These are phyloP conservation scores for Volvox reticuliferus DNA, from an alignment of 139 green algal species.

Conservation along the genomic window DNA sequence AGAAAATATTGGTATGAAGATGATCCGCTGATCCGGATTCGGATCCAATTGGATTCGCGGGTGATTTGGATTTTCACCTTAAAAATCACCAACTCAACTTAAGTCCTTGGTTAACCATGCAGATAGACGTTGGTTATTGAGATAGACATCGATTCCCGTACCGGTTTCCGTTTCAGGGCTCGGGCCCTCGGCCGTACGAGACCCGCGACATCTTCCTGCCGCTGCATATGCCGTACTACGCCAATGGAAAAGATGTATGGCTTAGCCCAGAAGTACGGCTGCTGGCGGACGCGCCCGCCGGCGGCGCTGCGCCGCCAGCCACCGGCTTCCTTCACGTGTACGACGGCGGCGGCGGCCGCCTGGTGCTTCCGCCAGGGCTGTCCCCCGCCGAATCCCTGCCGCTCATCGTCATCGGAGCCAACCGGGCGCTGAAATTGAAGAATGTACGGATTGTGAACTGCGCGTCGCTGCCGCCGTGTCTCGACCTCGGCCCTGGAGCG, in stretches of 20 bases:
- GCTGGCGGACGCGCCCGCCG: slow-evolving; percentile 81
- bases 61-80: no score
- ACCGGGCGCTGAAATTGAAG: slow-evolving; percentile 79
- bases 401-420: slow-evolving; percentile 87
- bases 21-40: no score
- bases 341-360: slow-evolving; percentile 75
- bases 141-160: no score
- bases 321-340: slow-evolving; percentile 70
- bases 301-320: background rate
- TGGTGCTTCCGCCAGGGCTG: slow-evolving; percentile 76
- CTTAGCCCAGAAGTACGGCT: slow-evolving; percentile 87
- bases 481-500: slow-evolving; percentile 78
- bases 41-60: no score
- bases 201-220: slow-evolving; percentile 35
- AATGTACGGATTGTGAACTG: slow-evolving; percentile 87
- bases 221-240: background rate
- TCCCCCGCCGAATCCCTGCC: slow-evolving; percentile 76
- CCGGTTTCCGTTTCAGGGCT: slow-evolving; percentile 11
- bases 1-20: no score
- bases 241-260: slow-evolving; percentile 72
- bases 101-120: no score
- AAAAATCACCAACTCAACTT: no score
- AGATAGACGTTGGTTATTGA: no score
- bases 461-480: slow-evolving; percentile 70
- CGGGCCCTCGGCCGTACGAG: slow-evolving; percentile 32